Conservation (phyloP, 176 grass and related monocot species). For the Pharus latifolius region DNA sequence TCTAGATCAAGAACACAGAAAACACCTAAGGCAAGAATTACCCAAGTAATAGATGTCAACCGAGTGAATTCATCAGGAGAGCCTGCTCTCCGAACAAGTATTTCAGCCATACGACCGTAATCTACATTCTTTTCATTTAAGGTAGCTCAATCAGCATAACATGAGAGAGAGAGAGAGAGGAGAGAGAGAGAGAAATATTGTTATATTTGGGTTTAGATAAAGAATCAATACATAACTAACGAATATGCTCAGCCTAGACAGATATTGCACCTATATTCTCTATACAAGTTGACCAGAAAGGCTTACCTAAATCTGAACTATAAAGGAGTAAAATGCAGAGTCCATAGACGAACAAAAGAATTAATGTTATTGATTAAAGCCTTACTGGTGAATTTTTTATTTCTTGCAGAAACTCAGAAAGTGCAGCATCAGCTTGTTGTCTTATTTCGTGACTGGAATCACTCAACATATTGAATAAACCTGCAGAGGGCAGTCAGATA, state of each 20-base stretch:
- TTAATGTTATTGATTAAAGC: conserved; percentile 10
- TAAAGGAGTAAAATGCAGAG: no score
- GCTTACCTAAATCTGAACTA: neutral
- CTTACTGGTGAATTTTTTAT: conserved; percentile 99
- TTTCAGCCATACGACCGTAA: conserved; percentile 99
- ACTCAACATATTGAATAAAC: conserved; percentile 99
- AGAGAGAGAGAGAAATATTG: neutral
- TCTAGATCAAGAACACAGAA: neutral
- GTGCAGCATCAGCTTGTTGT: conserved; percentile 93
- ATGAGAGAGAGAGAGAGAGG: neutral
- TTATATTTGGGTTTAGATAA: neutral
- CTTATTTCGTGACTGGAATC: conserved; percentile 95
- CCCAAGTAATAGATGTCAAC: conserved; percentile 97
- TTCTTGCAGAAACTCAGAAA: conserved; percentile 99
- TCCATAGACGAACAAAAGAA: no score
- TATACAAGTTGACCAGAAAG: neutral
- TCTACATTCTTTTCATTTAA: conserved; percentile 84
- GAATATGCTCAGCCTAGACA: neutral
- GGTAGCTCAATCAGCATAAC: conserved; percentile 7
- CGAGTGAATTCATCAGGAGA: conserved; percentile 94
- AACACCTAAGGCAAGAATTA: conserved; percentile 30
- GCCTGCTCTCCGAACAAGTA: conserved; percentile 83
- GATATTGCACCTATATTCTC: neutral
- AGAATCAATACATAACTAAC: neutral
- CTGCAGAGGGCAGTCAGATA: conserved; percentile 27